phyloP scores from a whole-genome alignment of 805 yeast genomes.

The Debaryomyces castellii region DNA sequence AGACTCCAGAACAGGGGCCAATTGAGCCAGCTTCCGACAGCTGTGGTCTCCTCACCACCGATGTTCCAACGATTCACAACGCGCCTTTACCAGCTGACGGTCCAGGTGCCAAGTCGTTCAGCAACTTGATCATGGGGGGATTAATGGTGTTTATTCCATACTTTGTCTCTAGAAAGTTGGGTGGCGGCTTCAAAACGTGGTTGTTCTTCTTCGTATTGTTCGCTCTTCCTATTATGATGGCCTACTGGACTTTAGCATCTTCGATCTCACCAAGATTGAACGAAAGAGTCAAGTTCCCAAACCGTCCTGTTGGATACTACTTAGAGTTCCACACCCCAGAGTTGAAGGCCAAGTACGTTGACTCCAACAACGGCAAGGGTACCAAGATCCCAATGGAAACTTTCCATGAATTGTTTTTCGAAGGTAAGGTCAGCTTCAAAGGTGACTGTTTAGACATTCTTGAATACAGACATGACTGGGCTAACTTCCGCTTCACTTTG shows the following conservation, averaged over 20 bases:
- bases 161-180: conserved; percentile 61
- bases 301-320: conserved; percentile 74
- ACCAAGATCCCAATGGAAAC: conserved; percentile 89
- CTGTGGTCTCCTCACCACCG: conserved; percentile 39
- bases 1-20: conserved; percentile 50
- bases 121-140: conserved; percentile 53
- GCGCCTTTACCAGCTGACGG: conserved; percentile 93
- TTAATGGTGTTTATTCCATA: conserved; percentile 59
- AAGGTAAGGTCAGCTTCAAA: conserved; percentile 78
- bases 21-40: conserved; percentile 30
- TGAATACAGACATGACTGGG: conserved; percentile 93
- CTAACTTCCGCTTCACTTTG: conserved; percentile 73
- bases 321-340: conserved; percentile 77
- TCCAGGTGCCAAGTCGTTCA: conserved; percentile 76
- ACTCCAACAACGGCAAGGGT: conserved; percentile 53
- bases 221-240: conserved; percentile 71
- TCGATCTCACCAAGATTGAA: conserved; percentile 79
- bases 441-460: conserved; percentile 82
- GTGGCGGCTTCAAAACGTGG: conserved; percentile 70
- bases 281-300: conserved; percentile 73
- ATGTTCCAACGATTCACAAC: conserved; percentile 71
- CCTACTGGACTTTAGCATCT: conserved; percentile 79
- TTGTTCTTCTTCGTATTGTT: conserved; percentile 54
- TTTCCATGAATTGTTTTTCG: conserved; percentile 85
- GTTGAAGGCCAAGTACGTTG: conserved; percentile 60